These are phyloP conservation scores for Biscutella laevigata DNA, from an alignment of 441 rosid species.

Conservation along the genomic window DNA sequence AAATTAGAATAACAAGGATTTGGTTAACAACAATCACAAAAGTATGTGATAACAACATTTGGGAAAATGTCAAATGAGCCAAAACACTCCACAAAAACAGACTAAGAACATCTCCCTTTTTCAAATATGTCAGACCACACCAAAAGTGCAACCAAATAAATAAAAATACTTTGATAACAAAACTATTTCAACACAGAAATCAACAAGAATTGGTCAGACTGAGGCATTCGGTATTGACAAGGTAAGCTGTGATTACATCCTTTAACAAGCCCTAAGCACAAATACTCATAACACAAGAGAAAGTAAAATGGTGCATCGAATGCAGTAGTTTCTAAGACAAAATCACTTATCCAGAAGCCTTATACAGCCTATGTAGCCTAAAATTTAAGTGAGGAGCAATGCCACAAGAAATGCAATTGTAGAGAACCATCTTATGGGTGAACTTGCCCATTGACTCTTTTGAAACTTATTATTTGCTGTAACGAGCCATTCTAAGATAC, in stretches of 20 bases:
- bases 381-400: slow-evolving; percentile 1
- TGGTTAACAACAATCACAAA: not conserved
- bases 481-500: not conserved
- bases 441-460: not conserved
- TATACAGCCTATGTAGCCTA: not conserved
- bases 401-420: not conserved
- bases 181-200: too few species aligned
- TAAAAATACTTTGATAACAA: too few species aligned
- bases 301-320: not conserved
- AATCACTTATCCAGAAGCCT: not conserved
- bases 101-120: not conserved
- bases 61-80: not conserved
- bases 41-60: not conserved
- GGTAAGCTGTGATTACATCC: too few species aligned
- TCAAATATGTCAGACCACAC: not conserved
- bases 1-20: not conserved
- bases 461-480: not conserved
- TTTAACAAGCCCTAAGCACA: too few species aligned
- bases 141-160: not conserved
- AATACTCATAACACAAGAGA: too few species aligned
- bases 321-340: not conserved
- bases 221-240: too few species aligned
- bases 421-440: not conserved
- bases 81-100: not conserved
- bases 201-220: too few species aligned